Percentiles rank a stretch among this genome's conserved stretches.
Conservation (phyloP, 208 protist species). For the Trypanosoma brucei region DNA sequence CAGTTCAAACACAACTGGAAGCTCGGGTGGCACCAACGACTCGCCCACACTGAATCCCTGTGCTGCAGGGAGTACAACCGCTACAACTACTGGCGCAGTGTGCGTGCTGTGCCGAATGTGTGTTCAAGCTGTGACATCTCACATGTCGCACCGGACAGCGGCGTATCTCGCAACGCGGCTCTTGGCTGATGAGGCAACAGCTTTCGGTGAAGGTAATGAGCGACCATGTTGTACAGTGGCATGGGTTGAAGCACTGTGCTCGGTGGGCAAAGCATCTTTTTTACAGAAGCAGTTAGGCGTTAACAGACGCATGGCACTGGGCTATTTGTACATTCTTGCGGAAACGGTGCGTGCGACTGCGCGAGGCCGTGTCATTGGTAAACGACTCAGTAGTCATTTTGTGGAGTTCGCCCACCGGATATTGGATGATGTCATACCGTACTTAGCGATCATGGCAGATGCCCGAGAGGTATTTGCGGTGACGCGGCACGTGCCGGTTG, state of each 20-base stretch:
- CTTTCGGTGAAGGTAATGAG: conserved; percentile 79
- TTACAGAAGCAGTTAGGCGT: conserved; percentile 17
- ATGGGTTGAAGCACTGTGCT: conserved; percentile 54
- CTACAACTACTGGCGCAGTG: conserved; percentile 25
- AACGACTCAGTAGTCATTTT: conserved; percentile 48
- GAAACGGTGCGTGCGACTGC: conserved; percentile 44
- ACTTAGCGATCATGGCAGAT: conserved; percentile 38
- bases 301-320: conserved; percentile 52
- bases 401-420: conserved; percentile 28
- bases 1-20: not conserved
- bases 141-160: conserved; percentile 19
- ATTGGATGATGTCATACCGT: conserved; percentile 34
- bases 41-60: not conserved
- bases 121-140: conserved; percentile 18
- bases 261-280: conserved; percentile 4
- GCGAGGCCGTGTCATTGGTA: conserved; percentile 21
- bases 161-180: conserved; percentile 58
- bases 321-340: conserved; percentile 46
- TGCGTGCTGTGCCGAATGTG: conserved; percentile 50
- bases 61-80: not conserved
- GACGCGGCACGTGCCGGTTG: not conserved
- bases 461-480: conserved; percentile 6
- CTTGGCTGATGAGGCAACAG: conserved; percentile 51
- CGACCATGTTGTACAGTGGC: conserved; percentile 60
- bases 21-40: not conserved